phyloP scores from a whole-genome alignment of 371 early-diverging fungal species.

The Chytridiales sp. region DNA sequence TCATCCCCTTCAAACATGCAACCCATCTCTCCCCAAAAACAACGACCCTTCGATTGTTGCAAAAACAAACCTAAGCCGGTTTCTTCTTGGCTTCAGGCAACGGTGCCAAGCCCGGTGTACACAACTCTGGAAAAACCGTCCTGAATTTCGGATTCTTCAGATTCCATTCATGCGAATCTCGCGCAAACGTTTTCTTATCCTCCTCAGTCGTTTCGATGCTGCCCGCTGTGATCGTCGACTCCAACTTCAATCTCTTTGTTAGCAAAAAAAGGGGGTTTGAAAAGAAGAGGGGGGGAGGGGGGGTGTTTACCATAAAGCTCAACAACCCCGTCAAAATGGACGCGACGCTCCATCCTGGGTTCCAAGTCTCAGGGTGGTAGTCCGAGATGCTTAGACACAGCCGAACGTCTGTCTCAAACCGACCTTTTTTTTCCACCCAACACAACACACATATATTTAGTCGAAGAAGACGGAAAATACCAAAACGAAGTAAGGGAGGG shows the following conservation, averaged over 20 bases:
- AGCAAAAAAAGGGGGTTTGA: no score
- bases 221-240: slow-evolving; percentile 87
- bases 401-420: slow-evolving; percentile 86
- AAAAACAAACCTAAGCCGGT: no score
- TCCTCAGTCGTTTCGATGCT: slow-evolving; percentile 74
- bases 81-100: no score
- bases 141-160: slow-evolving; percentile 68
- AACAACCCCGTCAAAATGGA: slow-evolving; percentile 93
- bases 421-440: slow-evolving; percentile 48
- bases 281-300: no score
- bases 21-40: no score
- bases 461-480: not conserved
- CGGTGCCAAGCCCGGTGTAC: no score
- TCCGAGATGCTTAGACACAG: slow-evolving; percentile 95
- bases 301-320: slow-evolving; percentile 97
- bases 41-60: no score
- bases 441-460: slow-evolving; percentile 1
- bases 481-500: not conserved
- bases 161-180: slow-evolving; percentile 76
- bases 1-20: no score
- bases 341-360: slow-evolving; percentile 94
- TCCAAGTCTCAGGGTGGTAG: slow-evolving; percentile 86
- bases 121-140: no score
- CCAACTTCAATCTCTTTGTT: no score
- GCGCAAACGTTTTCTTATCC: slow-evolving; percentile 76